Conservation (phyloP, 441 rosid genomes). For the Flueggea neowawraea region DNA sequence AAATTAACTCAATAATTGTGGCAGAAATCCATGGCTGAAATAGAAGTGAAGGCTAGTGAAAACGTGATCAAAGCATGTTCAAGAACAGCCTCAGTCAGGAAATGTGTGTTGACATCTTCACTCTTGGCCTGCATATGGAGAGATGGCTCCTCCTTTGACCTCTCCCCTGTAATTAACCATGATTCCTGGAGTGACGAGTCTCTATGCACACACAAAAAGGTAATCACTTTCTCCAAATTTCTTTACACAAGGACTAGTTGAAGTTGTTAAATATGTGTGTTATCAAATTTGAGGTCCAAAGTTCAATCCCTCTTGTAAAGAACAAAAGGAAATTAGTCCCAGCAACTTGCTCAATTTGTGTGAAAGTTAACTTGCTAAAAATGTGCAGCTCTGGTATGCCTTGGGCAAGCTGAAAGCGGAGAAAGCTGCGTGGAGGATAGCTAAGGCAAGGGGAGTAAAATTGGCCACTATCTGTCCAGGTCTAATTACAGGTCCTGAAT, state of each 20-base stretch:
- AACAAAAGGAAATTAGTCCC: no score
- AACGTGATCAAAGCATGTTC: conserved; percentile 79
- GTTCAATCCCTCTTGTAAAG: no score
- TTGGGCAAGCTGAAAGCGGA: conserved; percentile 86
- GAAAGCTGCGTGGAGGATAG: conserved; percentile 70
- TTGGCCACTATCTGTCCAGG: conserved; percentile 71
- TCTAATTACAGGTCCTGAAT: conserved; percentile 63
- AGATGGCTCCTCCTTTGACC: conserved; percentile 21
- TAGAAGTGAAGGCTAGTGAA: conserved; percentile 68
- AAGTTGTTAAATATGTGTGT: no score
- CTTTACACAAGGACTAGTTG: no score
- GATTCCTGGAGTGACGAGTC: conserved; percentile 87
- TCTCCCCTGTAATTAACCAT: conserved; percentile 49
- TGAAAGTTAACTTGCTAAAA: no score
- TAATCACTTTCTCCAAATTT: conserved; percentile 6
- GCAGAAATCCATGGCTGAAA: conserved; percentile 82
- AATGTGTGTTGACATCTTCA: conserved; percentile 82
- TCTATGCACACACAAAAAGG: conserved; percentile 66
- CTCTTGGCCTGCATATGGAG: conserved; percentile 76
- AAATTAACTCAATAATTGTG: neutral
- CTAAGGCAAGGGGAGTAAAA: conserved; percentile 50
- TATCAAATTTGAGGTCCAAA: no score
- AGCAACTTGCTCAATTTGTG: no score
- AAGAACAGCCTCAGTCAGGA: conserved; percentile 61
- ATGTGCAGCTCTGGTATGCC: conserved; percentile 83